phyloP scores from a whole-genome alignment of 257 asterid species.

The Solanum sitiens region DNA sequence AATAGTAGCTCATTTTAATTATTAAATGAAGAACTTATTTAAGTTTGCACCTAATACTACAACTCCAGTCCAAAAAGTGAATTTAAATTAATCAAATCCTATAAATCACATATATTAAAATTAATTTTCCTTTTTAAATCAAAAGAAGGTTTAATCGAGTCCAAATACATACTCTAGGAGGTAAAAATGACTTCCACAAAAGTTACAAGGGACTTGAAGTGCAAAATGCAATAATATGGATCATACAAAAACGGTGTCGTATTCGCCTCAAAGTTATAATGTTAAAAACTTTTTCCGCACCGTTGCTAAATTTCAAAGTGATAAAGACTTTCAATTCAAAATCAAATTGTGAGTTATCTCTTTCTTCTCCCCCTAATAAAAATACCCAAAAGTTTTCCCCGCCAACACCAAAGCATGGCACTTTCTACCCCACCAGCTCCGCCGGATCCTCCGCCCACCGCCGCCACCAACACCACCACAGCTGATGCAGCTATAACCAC shows the following conservation, averaged over 20 bases:
- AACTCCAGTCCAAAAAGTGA: not conserved
- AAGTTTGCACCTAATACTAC: not conserved
- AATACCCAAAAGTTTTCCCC: slow-evolving; percentile 16
- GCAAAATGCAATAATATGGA: not conserved
- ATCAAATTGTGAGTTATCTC: not conserved
- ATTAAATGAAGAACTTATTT: no score
- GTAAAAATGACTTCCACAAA: not conserved
- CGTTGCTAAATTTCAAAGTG: not conserved
- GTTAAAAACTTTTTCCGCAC: not conserved
- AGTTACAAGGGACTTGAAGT: not conserved
- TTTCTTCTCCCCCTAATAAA: not conserved
- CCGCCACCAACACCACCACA: slow-evolving; percentile 18
- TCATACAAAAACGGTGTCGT: not conserved
- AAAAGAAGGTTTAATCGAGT: not conserved
- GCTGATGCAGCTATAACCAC: not conserved
- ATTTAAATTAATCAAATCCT: not conserved
- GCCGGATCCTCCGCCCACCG: not conserved
- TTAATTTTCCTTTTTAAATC: no score
- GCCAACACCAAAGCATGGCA: slow-evolving; percentile 8
- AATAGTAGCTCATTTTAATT: no score
- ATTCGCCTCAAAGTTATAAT: not conserved
- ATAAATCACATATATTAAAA: not conserved
- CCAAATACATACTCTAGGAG: not conserved
- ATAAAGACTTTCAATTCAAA: not conserved
- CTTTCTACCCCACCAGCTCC: slow-evolving; percentile 19